A percentile compares a stretch with the other conserved stretches of the same genome.
These are phyloP conservation scores for Neurospora sp. DNA, from an alignment of 495 filamentous ascomycete genomes.

Conservation along the genomic window DNA sequence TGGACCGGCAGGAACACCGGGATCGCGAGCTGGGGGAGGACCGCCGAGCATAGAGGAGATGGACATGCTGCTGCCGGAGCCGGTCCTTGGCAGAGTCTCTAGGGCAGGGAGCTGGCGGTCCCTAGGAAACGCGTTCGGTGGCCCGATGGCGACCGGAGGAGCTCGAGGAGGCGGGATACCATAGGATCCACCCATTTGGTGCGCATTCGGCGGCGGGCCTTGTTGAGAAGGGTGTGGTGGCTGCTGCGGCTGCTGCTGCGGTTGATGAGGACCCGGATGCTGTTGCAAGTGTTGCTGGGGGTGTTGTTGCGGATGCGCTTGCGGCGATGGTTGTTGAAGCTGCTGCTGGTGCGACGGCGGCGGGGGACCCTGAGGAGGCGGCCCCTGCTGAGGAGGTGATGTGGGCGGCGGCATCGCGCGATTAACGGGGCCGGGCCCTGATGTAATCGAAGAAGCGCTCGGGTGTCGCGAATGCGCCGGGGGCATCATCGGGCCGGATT, in stretches of 20 bases:
- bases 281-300: conserved; percentile 10
- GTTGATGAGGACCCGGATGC: conserved; percentile 21
- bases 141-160: conserved; percentile 43
- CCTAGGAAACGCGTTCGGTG: conserved; percentile 38
- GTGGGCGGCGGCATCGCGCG: conserved; percentile 43
- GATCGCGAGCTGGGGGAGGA: conserved; percentile 45
- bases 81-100: conserved; percentile 36
- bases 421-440: conserved; percentile 29
- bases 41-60: conserved; percentile 87
- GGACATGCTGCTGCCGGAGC: conserved; percentile 74
- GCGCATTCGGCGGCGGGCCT: conserved; percentile 16
- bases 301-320: conserved; percentile 22
- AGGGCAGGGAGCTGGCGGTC: conserved; percentile 46
- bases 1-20: conserved; percentile 33
- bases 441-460: conserved; percentile 41
- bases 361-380: not conserved
- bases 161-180: conserved; percentile 37
- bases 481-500: conserved; percentile 34
- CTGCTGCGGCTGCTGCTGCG: conserved; percentile 15
- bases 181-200: conserved; percentile 35
- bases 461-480: conserved; percentile 42
- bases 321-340: conserved; percentile 19
- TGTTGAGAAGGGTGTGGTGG: conserved; percentile 4
- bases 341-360: conserved; percentile 16
- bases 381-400: conserved; percentile 39